Evolutionary conservation across 257 asterid species (phyloP).

Genomic region (Fraxinus americana): DNA sequence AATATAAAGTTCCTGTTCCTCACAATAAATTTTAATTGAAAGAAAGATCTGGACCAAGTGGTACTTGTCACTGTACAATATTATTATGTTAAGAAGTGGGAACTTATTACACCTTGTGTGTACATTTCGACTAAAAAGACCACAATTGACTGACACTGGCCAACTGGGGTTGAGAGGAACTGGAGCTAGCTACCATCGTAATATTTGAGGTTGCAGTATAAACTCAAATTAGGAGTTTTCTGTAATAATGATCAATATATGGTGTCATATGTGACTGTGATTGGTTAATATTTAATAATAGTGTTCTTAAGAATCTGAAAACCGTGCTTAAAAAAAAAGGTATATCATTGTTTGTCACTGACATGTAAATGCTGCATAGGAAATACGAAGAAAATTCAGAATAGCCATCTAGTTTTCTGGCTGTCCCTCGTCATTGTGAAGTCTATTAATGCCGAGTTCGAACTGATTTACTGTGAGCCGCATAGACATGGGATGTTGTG

Average conservation of each 20-base stretch:
- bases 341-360: neutral
- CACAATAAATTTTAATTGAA: neutral
- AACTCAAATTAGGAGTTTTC: neutral
- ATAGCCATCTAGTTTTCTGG: neutral
- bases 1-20: neutral
- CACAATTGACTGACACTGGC: neutral
- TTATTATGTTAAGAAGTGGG: neutral
- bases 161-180: neutral
- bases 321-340: neutral
- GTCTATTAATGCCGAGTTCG: neutral
- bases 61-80: too few species aligned
- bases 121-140: neutral
- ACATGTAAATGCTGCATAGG: neutral
- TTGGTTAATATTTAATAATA: neutral
- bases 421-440: neutral
- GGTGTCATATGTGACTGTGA: neutral
- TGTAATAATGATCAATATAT: neutral
- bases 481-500: neutral
- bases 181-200: neutral
- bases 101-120: neutral
- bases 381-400: neutral
- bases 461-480: neutral
- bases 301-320: neutral
- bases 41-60: neutral
- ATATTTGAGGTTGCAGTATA: neutral